Conservation (phyloP, 2,329 filamentous ascomycete species). For the Trichoderma sp. region DNA sequence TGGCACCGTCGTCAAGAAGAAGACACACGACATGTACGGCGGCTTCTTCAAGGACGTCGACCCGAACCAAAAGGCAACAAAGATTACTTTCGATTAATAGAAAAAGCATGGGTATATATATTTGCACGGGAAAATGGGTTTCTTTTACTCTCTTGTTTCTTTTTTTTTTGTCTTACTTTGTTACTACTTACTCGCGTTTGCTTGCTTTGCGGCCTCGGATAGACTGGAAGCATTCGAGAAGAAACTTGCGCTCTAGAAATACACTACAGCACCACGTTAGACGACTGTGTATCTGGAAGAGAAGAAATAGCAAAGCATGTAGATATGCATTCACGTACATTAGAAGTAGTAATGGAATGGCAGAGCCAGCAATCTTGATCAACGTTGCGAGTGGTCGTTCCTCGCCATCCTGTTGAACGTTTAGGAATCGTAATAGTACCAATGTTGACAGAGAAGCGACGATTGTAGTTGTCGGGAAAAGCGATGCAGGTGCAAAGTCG, state of each 20-base stretch:
- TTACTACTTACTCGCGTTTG: constrained; percentile 32
- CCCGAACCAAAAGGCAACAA: constrained; percentile 79
- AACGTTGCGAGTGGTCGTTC: constrained; percentile 38
- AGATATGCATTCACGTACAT: constrained; percentile 55
- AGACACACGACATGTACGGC: constrained; percentile 92
- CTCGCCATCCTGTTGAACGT: constrained; percentile 29
- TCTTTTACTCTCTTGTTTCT: background rate
- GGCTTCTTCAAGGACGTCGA: constrained; percentile 93
- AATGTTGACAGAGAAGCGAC: constrained; percentile 33
- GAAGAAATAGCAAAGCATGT: constrained; percentile 30
- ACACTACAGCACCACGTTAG: constrained; percentile 41
- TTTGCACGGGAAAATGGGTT: constrained; percentile 2
- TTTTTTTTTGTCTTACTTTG: constrained; percentile 24
- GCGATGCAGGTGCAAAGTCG: constrained; percentile 29
- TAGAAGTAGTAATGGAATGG: constrained; percentile 53
- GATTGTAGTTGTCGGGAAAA: constrained; percentile 35
- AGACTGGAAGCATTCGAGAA: constrained; percentile 52
- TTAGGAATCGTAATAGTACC: constrained; percentile 31
- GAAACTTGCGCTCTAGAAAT: constrained; percentile 55
- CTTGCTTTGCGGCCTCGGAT: constrained; percentile 39
- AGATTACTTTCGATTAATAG: constrained; percentile 80
- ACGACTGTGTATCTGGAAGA: constrained; percentile 24
- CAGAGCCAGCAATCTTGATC: constrained; percentile 51
- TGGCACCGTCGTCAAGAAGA: constrained; percentile 98
- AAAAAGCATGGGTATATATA: background rate